Evolutionary conservation across 306 rosid genomes (phyloP).

Genomic region (Medicago ruthenica): DNA sequence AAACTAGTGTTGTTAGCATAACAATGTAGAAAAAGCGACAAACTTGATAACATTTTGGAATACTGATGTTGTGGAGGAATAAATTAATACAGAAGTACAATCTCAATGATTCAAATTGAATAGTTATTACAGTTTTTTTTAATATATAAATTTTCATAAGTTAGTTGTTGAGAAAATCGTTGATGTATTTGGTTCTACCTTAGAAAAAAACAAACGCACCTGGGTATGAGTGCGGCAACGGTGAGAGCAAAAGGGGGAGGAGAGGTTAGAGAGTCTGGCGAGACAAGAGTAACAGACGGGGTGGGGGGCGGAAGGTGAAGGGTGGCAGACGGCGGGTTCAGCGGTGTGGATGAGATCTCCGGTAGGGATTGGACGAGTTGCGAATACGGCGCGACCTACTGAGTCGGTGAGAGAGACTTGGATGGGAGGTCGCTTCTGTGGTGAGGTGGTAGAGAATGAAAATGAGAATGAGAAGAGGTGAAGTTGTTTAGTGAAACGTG

Average conservation of each 20-base stretch:
- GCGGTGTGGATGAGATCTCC: constrained; percentile 87
- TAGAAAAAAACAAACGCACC: constrained; percentile 43
- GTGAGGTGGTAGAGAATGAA: constrained; percentile 42
- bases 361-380: constrained; percentile 68
- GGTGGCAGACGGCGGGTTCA: constrained; percentile 70
- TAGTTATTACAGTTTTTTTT: too few species aligned
- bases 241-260: constrained; percentile 55
- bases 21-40: too few species aligned
- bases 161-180: too few species aligned
- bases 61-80: too few species aligned
- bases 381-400: constrained; percentile 83
- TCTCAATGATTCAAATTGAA: too few species aligned
- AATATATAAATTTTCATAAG: too few species aligned
- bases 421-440: constrained; percentile 66
- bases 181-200: too few species aligned
- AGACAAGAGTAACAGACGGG: constrained; percentile 75
- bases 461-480: constrained; percentile 25
- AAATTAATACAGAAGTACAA: too few species aligned
- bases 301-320: constrained; percentile 55
- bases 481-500: constrained; percentile 38
- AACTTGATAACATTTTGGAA: too few species aligned
- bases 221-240: constrained; percentile 56
- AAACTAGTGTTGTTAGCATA: too few species aligned
- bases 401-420: constrained; percentile 71
- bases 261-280: constrained; percentile 41